phyloP scores from a whole-genome alignment of 2,329 filamentous ascomycete species.

The Pseudogymnoascus destructans region DNA sequence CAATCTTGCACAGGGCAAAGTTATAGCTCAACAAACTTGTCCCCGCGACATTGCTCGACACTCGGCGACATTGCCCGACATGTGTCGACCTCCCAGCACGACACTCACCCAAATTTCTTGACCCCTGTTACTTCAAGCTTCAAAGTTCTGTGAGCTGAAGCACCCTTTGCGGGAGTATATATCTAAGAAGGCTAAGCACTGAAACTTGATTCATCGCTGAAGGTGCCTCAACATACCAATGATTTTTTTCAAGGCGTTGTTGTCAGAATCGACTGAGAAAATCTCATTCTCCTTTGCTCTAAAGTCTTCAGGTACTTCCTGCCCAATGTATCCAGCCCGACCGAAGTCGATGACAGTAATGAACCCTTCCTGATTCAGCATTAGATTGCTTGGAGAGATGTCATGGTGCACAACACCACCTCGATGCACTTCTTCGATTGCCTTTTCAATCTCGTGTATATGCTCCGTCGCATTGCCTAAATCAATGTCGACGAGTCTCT shows the following conservation, averaged over 20 bases:
- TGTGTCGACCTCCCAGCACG: too few species aligned
- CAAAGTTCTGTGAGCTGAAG: too few species aligned
- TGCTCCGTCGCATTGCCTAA: neutral
- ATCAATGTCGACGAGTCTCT: neutral
- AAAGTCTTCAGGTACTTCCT: neutral
- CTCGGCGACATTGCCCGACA: too few species aligned
- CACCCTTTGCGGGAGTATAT: too few species aligned
- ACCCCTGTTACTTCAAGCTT: too few species aligned
- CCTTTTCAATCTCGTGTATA: neutral
- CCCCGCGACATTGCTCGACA: too few species aligned
- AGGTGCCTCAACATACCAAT: too few species aligned
- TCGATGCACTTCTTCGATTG: neutral
- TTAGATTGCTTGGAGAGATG: neutral
- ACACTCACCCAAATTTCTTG: too few species aligned
- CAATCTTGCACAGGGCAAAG: too few species aligned
- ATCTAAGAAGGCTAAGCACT: too few species aligned
- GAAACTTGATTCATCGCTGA: too few species aligned
- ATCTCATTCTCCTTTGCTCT: neutral
- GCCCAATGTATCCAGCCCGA: neutral
- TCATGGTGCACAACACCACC: neutral
- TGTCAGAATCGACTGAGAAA: neutral
- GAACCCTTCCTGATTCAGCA: neutral
- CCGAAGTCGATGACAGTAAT: neutral
- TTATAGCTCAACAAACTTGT: too few species aligned
- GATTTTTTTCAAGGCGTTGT: neutral